Evolutionary conservation across 1,284 basidiomycete species (phyloP), one percentile per base, ranked within the genome.

Genomic region (Irpex rosettiformis): DNA sequence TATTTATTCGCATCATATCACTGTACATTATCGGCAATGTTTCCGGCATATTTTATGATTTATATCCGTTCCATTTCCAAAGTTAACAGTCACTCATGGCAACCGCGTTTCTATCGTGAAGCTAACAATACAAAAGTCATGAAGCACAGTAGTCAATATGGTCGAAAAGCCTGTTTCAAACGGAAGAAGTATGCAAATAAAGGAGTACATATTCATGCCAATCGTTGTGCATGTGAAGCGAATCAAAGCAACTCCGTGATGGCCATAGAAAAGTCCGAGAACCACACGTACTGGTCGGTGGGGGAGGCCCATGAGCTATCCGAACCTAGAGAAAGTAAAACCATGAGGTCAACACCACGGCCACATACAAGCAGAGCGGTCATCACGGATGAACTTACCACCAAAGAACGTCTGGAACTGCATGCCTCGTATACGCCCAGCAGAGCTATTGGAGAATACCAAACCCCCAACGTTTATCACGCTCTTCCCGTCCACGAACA

Each of bases 301-400:
- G 83, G 79, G 0, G 84, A 81, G 29, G 83, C 83, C 83, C 83
- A 90, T 54, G 75, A 78, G 4, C 70, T 58, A 63, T 88, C 84
- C 48, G 77, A 78, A 33, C 86, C 84, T 82, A 58, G 22, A 21
- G 54, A 58, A 55, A 55, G 52, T 52, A 47, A 37, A 57, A n/a
- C n/a, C n/a, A n/a, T n/a, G n/a, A 8, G 40, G 45, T 40, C 30
- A 42, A 47, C 51, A 54, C 13, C 52, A 13, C 10, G 48, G 43
- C 37, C 62, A 43, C 29, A 47, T 49, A 52, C 13, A 52, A 22
- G n/a, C n/a, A n/a, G n/a, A n/a, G n/a, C n/a, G 11, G 27, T 4
- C 5, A 40, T 13, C 11, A 40, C 13, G 11, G 25, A n/a, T n/a
- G n/a, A 54, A 22, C 64, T 71, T 58, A 79, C 85, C 86, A 72